Conservation (phyloP, 2,329 filamentous ascomycete species). For the Arthrobotrys musiformis region DNA sequence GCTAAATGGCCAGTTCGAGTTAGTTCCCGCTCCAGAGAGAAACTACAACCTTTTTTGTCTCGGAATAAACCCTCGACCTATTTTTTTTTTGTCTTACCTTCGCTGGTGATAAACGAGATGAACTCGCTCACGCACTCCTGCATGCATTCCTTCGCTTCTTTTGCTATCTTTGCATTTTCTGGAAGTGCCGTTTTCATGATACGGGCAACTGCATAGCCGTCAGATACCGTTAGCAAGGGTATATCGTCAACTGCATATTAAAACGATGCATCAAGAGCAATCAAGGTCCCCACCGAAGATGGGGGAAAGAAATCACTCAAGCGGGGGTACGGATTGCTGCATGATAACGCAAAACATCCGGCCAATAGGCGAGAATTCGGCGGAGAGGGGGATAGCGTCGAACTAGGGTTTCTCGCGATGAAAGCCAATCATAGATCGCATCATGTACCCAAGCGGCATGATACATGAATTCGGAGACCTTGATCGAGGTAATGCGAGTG, state of each 20-base stretch:
- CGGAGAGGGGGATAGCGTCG: constrained; percentile 53
- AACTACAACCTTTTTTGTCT: constrained; percentile 47
- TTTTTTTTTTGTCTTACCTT: constrained; percentile 82
- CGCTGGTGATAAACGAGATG: constrained; percentile 99
- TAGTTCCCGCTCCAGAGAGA: constrained; percentile 19
- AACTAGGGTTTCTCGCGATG: constrained; percentile 52
- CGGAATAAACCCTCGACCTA: constrained; percentile 9
- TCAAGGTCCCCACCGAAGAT: constrained; percentile 7
- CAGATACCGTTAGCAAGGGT: constrained; percentile 58
- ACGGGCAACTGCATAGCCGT: constrained; percentile 80
- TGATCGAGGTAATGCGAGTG: constrained; percentile 43
- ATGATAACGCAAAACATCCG: constrained; percentile 50
- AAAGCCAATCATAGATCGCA: constrained; percentile 56
- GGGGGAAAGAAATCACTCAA: constrained; percentile 51
- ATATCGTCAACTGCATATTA: constrained; percentile 29
- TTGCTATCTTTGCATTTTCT: constrained; percentile 98
- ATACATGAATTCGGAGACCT: constrained; percentile 35
- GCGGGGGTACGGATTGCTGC: constrained; percentile 55
- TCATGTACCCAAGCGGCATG: constrained; percentile 51
- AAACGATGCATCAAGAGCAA: constrained; percentile 49
- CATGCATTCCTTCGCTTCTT: constrained; percentile 99
- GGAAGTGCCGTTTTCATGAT: constrained; percentile 99
- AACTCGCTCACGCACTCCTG: constrained; percentile 99
- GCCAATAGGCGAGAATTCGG: constrained; percentile 55
- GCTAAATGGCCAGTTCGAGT: constrained; percentile 68